Percentiles rank a stretch among this genome's conserved stretches.
These are phyloP conservation scores for Brassica juncea DNA, from an alignment of 345 rosid genomes.

Conservation along the genomic window DNA sequence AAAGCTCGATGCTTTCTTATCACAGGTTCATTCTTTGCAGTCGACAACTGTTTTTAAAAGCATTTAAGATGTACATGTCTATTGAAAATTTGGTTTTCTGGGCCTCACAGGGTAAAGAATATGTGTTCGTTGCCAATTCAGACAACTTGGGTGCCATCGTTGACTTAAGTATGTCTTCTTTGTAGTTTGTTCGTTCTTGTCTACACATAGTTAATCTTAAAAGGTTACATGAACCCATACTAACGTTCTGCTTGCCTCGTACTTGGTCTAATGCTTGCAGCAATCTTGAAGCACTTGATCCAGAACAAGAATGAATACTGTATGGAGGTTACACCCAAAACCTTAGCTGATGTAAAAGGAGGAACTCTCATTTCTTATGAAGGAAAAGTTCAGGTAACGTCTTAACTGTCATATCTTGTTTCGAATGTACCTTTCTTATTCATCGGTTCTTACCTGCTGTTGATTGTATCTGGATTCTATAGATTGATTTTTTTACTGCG, in stretches of 20 bases:
- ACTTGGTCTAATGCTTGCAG: conserved; percentile 57
- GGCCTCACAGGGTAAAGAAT: conserved; percentile 78
- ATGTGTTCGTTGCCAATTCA: conserved; percentile 89
- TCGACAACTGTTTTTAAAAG: neutral
- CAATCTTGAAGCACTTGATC: conserved; percentile 83
- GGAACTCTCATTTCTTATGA: conserved; percentile 97
- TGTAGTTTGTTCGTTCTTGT: conserved; percentile 10
- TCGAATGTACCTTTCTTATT: neutral
- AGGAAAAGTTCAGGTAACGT: conserved; percentile 86
- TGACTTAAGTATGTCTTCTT: conserved; percentile 78
- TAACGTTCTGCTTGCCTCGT: conserved; percentile 17
- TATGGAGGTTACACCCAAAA: conserved; percentile 93
- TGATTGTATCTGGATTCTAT: neutral
- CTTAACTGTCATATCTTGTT: neutral
- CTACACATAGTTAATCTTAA: neutral
- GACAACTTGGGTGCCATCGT: conserved; percentile 95
- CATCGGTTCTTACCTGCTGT: neutral
- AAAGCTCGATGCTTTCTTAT: conserved; percentile 76
- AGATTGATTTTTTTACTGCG: neutral
- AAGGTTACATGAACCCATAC: neutral
- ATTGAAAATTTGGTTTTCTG: conserved; percentile 3
- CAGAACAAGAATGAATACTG: conserved; percentile 88
- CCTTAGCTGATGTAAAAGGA: conserved; percentile 96
- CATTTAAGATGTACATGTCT: neutral
- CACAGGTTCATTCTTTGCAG: conserved; percentile 55